phyloP scores from a whole-genome alignment of 2,329 filamentous ascomycete genomes.

The Curvularia verruculosa region DNA sequence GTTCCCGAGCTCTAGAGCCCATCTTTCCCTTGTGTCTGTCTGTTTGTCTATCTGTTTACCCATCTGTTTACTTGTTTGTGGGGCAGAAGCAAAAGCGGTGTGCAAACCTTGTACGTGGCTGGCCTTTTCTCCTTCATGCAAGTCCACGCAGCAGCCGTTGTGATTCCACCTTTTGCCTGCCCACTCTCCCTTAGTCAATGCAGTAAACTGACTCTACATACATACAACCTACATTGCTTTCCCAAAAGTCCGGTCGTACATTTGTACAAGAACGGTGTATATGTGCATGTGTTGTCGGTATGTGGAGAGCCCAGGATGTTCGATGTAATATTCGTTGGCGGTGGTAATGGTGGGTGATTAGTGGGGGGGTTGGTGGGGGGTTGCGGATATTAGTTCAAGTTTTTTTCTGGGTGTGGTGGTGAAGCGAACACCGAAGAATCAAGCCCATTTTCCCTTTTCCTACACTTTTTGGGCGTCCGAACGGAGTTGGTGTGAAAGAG shows the following conservation, averaged over 20 bases:
- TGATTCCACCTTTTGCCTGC: neutral
- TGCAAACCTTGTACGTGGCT: conserved; percentile 9
- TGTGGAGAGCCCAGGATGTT: neutral
- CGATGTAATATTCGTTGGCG: neutral
- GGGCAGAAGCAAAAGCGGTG: conserved; percentile 8
- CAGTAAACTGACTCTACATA: neutral
- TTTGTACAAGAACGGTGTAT: neutral
- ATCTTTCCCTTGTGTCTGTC: neutral
- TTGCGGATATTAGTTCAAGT: neutral
- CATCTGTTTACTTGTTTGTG: neutral
- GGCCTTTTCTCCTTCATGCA: conserved; percentile 3
- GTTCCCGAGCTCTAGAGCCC: neutral
- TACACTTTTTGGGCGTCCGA: neutral
- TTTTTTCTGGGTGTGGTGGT: neutral
- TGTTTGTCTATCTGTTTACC: too few species aligned
- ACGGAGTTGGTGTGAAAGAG: neutral
- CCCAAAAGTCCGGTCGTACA: neutral
- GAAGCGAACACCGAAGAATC: neutral
- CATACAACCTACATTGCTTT: neutral
- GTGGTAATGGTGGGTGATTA: too few species aligned
- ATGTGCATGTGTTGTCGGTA: neutral
- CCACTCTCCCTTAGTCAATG: neutral
- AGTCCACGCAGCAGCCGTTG: neutral
- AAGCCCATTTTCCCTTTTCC: neutral
- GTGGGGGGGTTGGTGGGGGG: too few species aligned